Percentiles rank a stretch among this genome's conserved stretches.
Evolutionary conservation across 352 stramenopile genomes (phyloP).

Genomic region (Thraustotheca clavata): DNA sequence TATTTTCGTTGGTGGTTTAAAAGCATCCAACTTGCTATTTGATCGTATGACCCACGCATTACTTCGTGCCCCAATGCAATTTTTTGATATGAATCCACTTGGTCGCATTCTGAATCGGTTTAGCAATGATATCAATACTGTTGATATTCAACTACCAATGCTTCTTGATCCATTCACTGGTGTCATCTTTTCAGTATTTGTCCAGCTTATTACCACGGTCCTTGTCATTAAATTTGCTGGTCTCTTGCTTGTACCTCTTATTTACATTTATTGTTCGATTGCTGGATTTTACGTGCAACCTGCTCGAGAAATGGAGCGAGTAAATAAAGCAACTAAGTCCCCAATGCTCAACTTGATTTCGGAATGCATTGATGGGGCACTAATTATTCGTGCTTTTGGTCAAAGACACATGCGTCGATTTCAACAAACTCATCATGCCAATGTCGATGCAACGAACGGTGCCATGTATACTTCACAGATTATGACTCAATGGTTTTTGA

Average conservation of each 20-base stretch:
- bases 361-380: conserved; percentile 39
- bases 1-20: conserved; percentile 46
- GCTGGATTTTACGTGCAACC: conserved; percentile 36
- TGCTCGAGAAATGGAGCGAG: conserved; percentile 39
- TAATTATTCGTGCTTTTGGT: conserved; percentile 30
- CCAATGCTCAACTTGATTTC: conserved; percentile 46
- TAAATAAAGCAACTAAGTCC: conserved; percentile 38
- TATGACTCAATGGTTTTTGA: conserved; percentile 85
- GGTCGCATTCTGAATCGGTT: conserved; percentile 35
- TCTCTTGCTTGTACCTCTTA: conserved; percentile 73
- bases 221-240: conserved; percentile 72
- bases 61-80: conserved; percentile 32
- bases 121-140: conserved; percentile 27
- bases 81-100: conserved; percentile 37
- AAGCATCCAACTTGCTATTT: conserved; percentile 34
- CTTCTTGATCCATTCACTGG: conserved; percentile 45
- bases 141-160: conserved; percentile 63
- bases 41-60: conserved; percentile 18
- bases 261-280: conserved; percentile 68
- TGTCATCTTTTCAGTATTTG: conserved; percentile 67
- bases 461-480: conserved; percentile 16
- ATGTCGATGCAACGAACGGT: conserved; percentile 29
- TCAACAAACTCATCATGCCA: conserved; percentile 7
- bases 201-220: conserved; percentile 70
- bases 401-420: background rate